Conservation (phyloP, 2,329 filamentous ascomycete species). For the Thermothelomyces thermophilus region DNA sequence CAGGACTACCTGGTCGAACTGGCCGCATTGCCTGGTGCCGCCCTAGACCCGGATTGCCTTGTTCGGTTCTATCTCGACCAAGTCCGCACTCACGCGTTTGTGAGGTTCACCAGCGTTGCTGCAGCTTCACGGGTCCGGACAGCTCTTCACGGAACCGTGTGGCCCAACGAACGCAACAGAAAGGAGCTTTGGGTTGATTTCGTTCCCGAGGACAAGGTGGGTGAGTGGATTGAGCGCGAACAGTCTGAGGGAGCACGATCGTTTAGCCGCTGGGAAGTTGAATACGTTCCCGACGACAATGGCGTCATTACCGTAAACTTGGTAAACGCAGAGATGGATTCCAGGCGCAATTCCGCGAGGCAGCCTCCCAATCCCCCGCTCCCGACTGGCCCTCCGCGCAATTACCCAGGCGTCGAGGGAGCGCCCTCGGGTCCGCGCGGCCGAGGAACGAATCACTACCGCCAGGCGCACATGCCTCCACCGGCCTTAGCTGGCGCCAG, state of each 20-base stretch:
- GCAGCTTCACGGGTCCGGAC: constrained; percentile 72
- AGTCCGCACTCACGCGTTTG: constrained; percentile 84
- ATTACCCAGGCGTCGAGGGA: constrained; percentile 23
- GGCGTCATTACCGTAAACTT: constrained; percentile 51
- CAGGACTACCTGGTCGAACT: constrained; percentile 63
- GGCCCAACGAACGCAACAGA: constrained; percentile 80
- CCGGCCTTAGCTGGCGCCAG: not conserved
- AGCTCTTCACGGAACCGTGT: constrained; percentile 69
- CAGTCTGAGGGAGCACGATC: constrained; percentile 38
- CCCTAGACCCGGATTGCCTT: constrained; percentile 50
- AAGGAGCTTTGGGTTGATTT: constrained; percentile 87
- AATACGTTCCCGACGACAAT: constrained; percentile 55
- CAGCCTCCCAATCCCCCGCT: constrained; percentile 15
- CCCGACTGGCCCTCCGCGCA: constrained; percentile 21
- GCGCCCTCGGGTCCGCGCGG: constrained; percentile 27
- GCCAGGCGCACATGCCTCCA: constrained; percentile 11
- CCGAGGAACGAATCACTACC: constrained; percentile 18
- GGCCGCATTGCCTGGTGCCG: constrained; percentile 51
- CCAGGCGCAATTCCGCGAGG: constrained; percentile 18
- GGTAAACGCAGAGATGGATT: constrained; percentile 39
- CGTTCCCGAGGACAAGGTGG: constrained; percentile 67
- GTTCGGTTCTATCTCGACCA: constrained; percentile 70
- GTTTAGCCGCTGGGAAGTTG: constrained; percentile 61
- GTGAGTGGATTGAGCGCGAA: constrained; percentile 68
- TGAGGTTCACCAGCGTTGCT: constrained; percentile 59